These are phyloP conservation scores for Melastoma malabathricum DNA, from an alignment of 345 rosid species.

Conservation along the genomic window DNA sequence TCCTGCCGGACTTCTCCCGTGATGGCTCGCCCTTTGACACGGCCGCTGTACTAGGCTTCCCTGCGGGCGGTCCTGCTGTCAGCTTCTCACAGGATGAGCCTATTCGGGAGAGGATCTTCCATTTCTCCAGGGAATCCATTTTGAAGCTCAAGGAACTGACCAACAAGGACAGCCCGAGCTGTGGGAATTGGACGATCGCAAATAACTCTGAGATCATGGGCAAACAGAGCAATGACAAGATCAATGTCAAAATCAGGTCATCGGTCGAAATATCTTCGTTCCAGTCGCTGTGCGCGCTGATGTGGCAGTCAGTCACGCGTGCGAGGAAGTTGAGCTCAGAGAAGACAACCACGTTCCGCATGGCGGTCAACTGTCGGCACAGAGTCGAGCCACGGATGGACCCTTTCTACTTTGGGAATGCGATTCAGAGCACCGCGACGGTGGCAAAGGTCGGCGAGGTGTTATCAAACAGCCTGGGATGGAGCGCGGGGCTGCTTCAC, in stretches of 20 bases:
- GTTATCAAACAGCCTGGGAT: constrained; percentile 42
- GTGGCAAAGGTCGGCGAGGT: constrained; percentile 37
- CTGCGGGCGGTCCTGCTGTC: constrained; percentile 59
- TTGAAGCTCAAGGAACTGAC: constrained; percentile 50
- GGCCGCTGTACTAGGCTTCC: constrained; percentile 47
- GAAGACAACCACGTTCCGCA: constrained; percentile 71
- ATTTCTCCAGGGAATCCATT: constrained; percentile 68
- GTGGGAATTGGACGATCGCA: too few species aligned
- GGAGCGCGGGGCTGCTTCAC: constrained; percentile 57
- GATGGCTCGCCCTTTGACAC: constrained; percentile 48
- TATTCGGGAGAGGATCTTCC: constrained; percentile 72
- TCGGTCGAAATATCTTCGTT: constrained; percentile 76
- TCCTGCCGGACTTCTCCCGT: constrained; percentile 49
- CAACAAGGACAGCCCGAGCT: constrained; percentile 8
- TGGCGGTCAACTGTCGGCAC: constrained; percentile 96
- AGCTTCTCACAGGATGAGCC: constrained; percentile 65
- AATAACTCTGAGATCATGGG: constrained; percentile 26
- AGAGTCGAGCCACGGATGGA: constrained; percentile 61
- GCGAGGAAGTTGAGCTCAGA: constrained; percentile 45
- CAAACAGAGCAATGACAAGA: constrained; percentile 37
- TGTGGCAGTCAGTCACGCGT: constrained; percentile 80
- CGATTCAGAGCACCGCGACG: constrained; percentile 92
- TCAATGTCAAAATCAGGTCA: constrained; percentile 17
- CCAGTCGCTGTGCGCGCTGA: constrained; percentile 75
- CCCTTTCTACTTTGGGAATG: constrained; percentile 78